Conservation (phyloP, 2,329 filamentous ascomycete species). For the Ascochyta clinopodiicola region DNA sequence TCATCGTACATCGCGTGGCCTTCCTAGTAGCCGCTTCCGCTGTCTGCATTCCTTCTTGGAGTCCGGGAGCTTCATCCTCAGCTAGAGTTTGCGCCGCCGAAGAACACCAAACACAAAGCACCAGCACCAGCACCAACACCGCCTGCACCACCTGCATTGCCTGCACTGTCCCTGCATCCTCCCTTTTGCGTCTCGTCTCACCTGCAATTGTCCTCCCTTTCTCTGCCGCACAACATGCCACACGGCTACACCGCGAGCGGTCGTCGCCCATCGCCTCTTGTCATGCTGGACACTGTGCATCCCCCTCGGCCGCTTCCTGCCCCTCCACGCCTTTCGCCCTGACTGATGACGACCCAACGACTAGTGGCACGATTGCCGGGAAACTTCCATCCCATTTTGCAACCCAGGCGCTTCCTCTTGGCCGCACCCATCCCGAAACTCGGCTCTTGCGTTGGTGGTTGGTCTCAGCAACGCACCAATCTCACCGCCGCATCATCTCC, state of each 20-base stretch:
- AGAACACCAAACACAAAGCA: constrained; percentile 6
- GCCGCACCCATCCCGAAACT: constrained; percentile 9
- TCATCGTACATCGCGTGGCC: constrained; percentile 12
- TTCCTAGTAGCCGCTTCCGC: constrained; percentile 3
- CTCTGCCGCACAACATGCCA: neutral
- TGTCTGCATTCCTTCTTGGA: constrained; percentile 12
- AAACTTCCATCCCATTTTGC: neutral
- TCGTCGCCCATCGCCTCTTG: neutral
- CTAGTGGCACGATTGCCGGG: constrained; percentile 8
- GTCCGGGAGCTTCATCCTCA: constrained; percentile 8
- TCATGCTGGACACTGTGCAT: constrained; percentile 10
- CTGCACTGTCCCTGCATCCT: neutral
- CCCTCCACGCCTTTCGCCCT: constrained; percentile 7
- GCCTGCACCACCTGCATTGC: neutral
- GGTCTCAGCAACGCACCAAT: constrained; percentile 12
- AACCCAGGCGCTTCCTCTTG: constrained; percentile 3
- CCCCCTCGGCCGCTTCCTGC: constrained; percentile 8
- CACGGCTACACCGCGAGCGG: neutral
- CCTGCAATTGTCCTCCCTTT: neutral
- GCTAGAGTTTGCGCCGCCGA: constrained; percentile 11
- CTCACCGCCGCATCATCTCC: constrained; percentile 9
- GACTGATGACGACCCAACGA: constrained; percentile 1
- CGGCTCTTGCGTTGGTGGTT: constrained; percentile 6
- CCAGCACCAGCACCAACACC: constrained; percentile 3
- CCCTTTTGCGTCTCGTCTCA: neutral